phyloP scores from a whole-genome alignment of 352 stramenopile genomes.

The Phytopythium chamaehyphon region DNA sequence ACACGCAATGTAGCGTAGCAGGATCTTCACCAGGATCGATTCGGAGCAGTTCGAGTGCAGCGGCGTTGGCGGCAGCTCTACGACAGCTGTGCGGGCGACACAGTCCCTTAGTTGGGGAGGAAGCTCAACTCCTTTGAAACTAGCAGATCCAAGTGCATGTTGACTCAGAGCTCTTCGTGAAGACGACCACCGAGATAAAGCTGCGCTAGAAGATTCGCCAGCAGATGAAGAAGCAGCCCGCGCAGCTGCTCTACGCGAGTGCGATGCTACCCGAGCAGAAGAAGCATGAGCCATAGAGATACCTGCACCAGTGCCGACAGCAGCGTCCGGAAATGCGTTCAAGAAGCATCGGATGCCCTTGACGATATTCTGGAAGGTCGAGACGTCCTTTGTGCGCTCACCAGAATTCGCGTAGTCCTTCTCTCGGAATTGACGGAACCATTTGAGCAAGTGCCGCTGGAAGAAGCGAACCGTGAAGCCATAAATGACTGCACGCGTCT shows the following conservation, averaged over 20 bases:
- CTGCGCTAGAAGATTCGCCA: neutral
- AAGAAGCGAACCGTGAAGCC: constrained; percentile 78
- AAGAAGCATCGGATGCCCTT: constrained; percentile 77
- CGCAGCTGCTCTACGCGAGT: constrained; percentile 3
- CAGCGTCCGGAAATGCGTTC: constrained; percentile 39
- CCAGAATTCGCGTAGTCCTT: constrained; percentile 3
- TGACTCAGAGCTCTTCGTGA: neutral
- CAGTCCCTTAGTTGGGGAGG: constrained; percentile 34
- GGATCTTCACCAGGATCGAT: constrained; percentile 69
- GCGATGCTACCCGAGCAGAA: constrained; percentile 2
- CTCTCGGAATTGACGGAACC: constrained; percentile 37
- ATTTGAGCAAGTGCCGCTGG: constrained; percentile 61
- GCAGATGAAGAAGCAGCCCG: neutral
- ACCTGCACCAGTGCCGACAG: constrained; percentile 3
- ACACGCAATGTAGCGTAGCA: constrained; percentile 84
- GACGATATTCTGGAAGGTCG: constrained; percentile 73
- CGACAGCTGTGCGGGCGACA: constrained; percentile 41
- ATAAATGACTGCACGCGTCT: constrained; percentile 64
- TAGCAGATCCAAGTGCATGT: neutral
- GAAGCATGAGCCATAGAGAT: constrained; percentile 6
- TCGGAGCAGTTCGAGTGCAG: constrained; percentile 69
- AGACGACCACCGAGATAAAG: neutral
- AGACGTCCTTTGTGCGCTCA: constrained; percentile 24
- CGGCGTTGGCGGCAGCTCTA: constrained; percentile 52
- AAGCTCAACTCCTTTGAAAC: constrained; percentile 9